Percentiles rank a stretch among this genome's conserved stretches.
phyloP scores from a whole-genome alignment of 805 yeast species.

The Candida manassasensis region DNA sequence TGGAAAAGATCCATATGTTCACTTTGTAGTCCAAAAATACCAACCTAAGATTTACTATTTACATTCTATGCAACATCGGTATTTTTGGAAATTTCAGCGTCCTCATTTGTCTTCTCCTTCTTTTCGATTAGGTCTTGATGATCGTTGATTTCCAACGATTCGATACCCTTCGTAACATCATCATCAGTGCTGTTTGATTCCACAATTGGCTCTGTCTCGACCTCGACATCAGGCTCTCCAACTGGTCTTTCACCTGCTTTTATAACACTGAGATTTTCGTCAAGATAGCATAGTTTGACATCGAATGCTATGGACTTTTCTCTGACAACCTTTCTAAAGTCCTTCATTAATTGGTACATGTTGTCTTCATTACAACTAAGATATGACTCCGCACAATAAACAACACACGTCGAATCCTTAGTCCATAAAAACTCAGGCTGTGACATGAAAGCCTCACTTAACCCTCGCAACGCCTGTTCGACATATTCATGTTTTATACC shows the following conservation, averaged over 20 bases:
- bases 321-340: conserved; percentile 28
- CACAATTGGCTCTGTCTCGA: too few relatives aligned
- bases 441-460: conserved; percentile 10
- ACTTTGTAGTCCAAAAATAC: not conserved
- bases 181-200: too few relatives aligned
- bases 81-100: conserved; percentile 1
- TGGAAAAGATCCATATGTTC: too few relatives aligned
- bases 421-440: conserved; percentile 37
- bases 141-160: too few relatives aligned
- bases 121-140: conserved; percentile 1
- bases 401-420: conserved; percentile 37
- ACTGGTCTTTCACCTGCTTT: conserved; percentile 3
- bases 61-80: not conserved
- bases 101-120: conserved; percentile 2
- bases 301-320: conserved; percentile 45
- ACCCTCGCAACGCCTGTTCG: conserved; percentile 22
- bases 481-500: conserved; percentile 49
- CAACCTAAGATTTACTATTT: not conserved
- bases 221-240: too few relatives aligned
- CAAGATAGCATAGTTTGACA: conserved; percentile 43
- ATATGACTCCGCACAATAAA: conserved; percentile 32
- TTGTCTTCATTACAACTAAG: conserved; percentile 37
- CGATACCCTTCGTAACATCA: too few relatives aligned
- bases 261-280: conserved; percentile 16
- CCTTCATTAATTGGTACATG: conserved; percentile 35